Evolutionary conservation across 2,329 filamentous ascomycete genomes (phyloP).

Genomic region (Ustilaginoidea virens): DNA sequence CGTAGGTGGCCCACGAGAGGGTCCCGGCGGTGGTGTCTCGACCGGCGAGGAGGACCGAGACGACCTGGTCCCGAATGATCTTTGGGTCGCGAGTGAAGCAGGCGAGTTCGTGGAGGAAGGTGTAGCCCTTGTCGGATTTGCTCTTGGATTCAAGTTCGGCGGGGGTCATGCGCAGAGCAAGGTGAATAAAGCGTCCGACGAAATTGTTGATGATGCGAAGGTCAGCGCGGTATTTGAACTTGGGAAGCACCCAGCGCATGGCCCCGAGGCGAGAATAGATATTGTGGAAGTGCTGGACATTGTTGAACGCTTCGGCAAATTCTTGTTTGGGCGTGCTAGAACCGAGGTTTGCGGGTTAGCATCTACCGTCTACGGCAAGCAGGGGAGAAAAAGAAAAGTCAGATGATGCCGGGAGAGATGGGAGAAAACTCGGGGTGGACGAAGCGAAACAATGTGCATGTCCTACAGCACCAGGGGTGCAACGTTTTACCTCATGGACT

Average conservation of each 20-base stretch:
- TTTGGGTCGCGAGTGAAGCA: conserved; percentile 53
- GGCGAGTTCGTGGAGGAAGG: conserved; percentile 75
- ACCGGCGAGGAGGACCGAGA: conserved; percentile 70
- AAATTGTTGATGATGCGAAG: conserved; percentile 61
- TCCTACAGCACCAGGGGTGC: too few relatives aligned
- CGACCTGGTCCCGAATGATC: conserved; percentile 70
- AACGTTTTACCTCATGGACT: conserved; percentile 42
- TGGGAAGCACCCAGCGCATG: conserved; percentile 36
- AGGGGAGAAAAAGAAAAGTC: conserved; percentile 27
- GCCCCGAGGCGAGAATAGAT: conserved; percentile 26
- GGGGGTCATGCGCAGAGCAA: conserved; percentile 45
- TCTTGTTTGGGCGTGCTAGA: conserved; percentile 30
- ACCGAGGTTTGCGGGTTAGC: too few relatives aligned
- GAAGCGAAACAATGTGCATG: too few relatives aligned
- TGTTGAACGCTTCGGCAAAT: conserved; percentile 56
- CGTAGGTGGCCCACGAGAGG: conserved; percentile 69
- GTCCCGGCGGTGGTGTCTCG: conserved; percentile 77
- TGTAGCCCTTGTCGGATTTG: conserved; percentile 59
- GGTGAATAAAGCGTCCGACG: conserved; percentile 56
- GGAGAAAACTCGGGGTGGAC: conserved; percentile 4
- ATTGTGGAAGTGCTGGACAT: conserved; percentile 55
- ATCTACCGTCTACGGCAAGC: too few relatives aligned
- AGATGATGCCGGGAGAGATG: background rate
- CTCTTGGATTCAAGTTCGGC: conserved; percentile 50
- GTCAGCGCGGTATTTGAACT: conserved; percentile 43